Evolutionary conservation across 2,329 filamentous ascomycete species (phyloP).

Genomic region (Venturia effusa): DNA sequence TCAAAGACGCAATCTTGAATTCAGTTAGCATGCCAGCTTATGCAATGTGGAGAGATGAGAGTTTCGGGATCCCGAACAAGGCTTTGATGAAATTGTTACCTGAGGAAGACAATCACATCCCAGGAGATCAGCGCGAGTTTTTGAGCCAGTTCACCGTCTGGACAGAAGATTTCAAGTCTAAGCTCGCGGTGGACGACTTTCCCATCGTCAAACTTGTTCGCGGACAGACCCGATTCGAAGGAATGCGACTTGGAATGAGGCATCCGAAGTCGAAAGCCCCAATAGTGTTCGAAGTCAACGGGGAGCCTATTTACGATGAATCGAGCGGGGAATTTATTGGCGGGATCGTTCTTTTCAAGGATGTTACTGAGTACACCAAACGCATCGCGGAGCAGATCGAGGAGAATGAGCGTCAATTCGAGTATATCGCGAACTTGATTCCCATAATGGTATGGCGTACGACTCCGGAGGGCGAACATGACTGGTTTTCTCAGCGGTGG

Average conservation of each 20-base stretch:
- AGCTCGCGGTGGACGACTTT: constrained; percentile 48
- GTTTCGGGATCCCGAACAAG: constrained; percentile 61
- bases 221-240: constrained; percentile 49
- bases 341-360: constrained; percentile 59
- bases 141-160: constrained; percentile 51
- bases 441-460: constrained; percentile 59
- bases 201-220: constrained; percentile 55
- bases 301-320: constrained; percentile 57
- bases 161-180: constrained; percentile 53
- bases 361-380: constrained; percentile 59
- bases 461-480: constrained; percentile 51
- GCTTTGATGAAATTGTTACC: constrained; percentile 39
- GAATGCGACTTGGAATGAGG: constrained; percentile 52
- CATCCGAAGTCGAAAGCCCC: constrained; percentile 41
- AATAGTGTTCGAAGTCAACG: constrained; percentile 53
- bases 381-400: constrained; percentile 59
- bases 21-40: constrained; percentile 65
- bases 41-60: constrained; percentile 72
- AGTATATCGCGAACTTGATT: constrained; percentile 59
- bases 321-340: constrained; percentile 61
- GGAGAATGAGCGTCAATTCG: constrained; percentile 63
- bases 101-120: constrained; percentile 22
- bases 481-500: constrained; percentile 71
- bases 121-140: constrained; percentile 38
- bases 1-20: constrained; percentile 70